Conservation (phyloP, 2,329 filamentous ascomycete genomes). For the Zymoseptoria ardabiliae region DNA sequence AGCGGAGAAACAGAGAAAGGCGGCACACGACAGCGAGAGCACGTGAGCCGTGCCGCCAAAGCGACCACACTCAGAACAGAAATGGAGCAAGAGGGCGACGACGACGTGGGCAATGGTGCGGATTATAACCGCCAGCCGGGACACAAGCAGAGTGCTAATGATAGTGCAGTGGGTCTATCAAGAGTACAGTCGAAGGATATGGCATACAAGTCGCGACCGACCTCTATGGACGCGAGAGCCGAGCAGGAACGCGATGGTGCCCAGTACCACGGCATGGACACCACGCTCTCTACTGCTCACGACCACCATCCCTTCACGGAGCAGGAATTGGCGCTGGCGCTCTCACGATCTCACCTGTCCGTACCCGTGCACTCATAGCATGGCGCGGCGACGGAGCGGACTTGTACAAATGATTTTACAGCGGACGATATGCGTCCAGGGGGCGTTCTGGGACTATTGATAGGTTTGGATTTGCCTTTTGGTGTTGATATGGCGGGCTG, state of each 20-base stretch:
- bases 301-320: constrained; percentile 37
- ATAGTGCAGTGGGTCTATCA: constrained; percentile 28
- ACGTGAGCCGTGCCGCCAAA: constrained; percentile 15
- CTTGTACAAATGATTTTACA: not conserved
- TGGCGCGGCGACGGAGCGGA: not conserved
- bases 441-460: not conserved
- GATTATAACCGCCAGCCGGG: constrained; percentile 4
- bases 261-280: constrained; percentile 18
- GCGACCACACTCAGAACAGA: constrained; percentile 28
- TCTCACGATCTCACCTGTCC: constrained; percentile 35
- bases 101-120: constrained; percentile 42
- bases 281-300: constrained; percentile 22
- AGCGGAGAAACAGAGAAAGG: constrained; percentile 16
- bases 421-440: not conserved
- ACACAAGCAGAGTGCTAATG: constrained; percentile 1
- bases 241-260: constrained; percentile 9
- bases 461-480: not conserved
- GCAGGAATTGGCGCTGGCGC: constrained; percentile 39
- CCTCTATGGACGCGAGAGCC: constrained; percentile 13
- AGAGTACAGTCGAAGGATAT: constrained; percentile 27
- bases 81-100: constrained; percentile 38
- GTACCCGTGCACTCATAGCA: constrained; percentile 16
- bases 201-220: constrained; percentile 13
- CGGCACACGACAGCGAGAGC: constrained; percentile 10
- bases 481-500: not conserved